Conservation (phyloP, 2,329 filamentous ascomycete genomes). For the Basipetospora sp. region DNA sequence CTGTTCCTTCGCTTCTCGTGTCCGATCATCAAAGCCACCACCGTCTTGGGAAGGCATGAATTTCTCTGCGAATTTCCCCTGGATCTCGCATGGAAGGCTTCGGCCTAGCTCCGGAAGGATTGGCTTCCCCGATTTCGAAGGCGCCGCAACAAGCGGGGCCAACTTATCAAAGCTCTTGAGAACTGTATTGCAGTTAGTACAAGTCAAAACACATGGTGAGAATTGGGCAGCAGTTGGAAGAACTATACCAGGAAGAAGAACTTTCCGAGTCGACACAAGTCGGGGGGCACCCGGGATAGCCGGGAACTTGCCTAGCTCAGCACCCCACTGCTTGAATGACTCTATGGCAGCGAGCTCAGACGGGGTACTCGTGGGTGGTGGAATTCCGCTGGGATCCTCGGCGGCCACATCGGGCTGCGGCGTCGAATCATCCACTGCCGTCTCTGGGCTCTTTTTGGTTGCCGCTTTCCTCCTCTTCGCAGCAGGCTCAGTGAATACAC, state of each 20-base stretch:
- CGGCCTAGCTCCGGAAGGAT: slow-evolving; percentile 26
- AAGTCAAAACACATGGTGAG: background rate
- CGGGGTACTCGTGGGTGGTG: slow-evolving; percentile 9
- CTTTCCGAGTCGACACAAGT: slow-evolving; percentile 11
- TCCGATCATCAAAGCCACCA: slow-evolving; percentile 26
- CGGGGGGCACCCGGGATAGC: slow-evolving; percentile 24
- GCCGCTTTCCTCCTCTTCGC: slow-evolving; percentile 25
- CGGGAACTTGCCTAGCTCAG: slow-evolving; percentile 23
- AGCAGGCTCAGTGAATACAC: slow-evolving; percentile 14
- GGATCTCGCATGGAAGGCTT: slow-evolving; percentile 28
- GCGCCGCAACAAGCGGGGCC: slow-evolving; percentile 26
- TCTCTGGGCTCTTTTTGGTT: slow-evolving; percentile 21
- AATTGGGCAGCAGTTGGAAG: too few species aligned
- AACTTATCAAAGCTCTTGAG: slow-evolving; percentile 32
- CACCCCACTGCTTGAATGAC: slow-evolving; percentile 25
- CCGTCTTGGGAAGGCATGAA: slow-evolving; percentile 26
- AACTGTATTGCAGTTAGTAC: slow-evolving; percentile 10
- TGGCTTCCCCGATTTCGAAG: slow-evolving; percentile 22
- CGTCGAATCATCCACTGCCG: slow-evolving; percentile 11
- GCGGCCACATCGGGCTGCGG: background rate
- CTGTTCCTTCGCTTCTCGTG: slow-evolving; percentile 23
- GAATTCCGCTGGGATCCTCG: background rate
- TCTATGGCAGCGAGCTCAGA: slow-evolving; percentile 16
- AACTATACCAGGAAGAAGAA: slow-evolving; percentile 13
- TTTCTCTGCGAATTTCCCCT: slow-evolving; percentile 26